A percentile compares a stretch with the other conserved stretches of the same genome.
phyloP scores from a whole-genome alignment of 2,329 filamentous ascomycete genomes.

The Penicillium aurantiogriseum region DNA sequence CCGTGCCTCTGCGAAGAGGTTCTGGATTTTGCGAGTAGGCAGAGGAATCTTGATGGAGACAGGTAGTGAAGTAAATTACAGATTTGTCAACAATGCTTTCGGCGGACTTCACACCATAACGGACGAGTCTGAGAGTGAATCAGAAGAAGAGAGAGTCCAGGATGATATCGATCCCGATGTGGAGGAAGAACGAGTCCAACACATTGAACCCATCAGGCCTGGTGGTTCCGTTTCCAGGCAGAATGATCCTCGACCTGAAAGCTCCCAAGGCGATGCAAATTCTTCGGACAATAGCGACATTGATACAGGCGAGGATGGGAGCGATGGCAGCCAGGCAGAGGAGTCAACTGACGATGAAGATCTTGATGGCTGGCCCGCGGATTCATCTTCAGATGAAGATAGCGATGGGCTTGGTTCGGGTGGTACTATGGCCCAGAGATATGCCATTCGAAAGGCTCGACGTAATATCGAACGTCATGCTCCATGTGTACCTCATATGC shows the following conservation, averaged over 20 bases:
- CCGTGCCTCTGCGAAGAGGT: conserved; percentile 39
- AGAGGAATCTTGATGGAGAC: conserved; percentile 60
- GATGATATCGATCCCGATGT: conserved; percentile 50
- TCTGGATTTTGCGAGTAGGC: conserved; percentile 61
- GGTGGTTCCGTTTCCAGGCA: conserved; percentile 2
- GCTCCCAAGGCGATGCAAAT: background rate
- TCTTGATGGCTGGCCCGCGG: background rate
- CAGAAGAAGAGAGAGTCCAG: conserved; percentile 47
- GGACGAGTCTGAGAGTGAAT: conserved; percentile 35
- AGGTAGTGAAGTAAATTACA: conserved; percentile 55
- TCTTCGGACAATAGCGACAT: background rate
- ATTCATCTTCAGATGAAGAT: conserved; percentile 21
- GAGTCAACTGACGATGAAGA: conserved; percentile 15
- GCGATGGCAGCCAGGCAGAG: conserved; percentile 15
- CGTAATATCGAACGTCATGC: conserved; percentile 55
- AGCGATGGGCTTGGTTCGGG: conserved; percentile 25
- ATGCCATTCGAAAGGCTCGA: conserved; percentile 49
- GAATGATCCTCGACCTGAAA: background rate
- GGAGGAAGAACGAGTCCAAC: conserved; percentile 45
- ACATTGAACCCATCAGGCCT: conserved; percentile 30
- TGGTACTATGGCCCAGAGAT: conserved; percentile 45
- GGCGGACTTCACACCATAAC: conserved; percentile 54
- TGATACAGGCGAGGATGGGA: background rate
- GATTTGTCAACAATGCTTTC: conserved; percentile 60
- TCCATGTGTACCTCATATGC: conserved; percentile 57